Base-by-base conservation (phyloP, 2,329 filamentous ascomycete genomes). In the Hypoxylon sp. region DNA sequence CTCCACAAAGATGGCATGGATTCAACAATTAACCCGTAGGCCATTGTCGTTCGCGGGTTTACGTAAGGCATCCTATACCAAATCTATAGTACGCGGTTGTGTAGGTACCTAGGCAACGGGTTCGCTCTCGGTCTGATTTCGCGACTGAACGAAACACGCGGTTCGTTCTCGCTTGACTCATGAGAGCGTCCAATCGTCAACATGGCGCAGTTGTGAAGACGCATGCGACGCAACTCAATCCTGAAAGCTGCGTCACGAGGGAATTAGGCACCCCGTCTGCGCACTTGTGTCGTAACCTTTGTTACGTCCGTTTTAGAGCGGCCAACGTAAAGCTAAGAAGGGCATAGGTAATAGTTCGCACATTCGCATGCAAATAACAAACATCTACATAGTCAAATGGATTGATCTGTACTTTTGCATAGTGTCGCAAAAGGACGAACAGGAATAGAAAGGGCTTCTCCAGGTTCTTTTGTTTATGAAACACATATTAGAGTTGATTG, bases 261-360 rank as follows among this genome's bases (percentile, higher is more conserved):
- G 47, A 64, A 60, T 58, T 56, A 68, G 58, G 62, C 39, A 65
- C 35, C 44, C 64, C 56, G 52, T 65, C 65, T 67, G 48, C 62
- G 62, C 65, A 68, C 39, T 63, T 60, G 68, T 58, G 61, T 68
- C 68, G 68, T 68, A 68, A 68, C 65, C 52, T 59, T 33, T 53
- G 26, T 62, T 58, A 42, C 31, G 44, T 63, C 44, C 52, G 17
- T 51, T 37, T 59, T 33, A 47, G 42, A 35, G 48, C 53, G 50
- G 19, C 57, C 37, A 42, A 50, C n/a, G 51, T 33, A 50, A 22
- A 22, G 39, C 39, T 17, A 48, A 48, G 48, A 14, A 22, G 19
- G 19, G 19, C 42, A 33, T 37, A 44, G 54, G 47, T 53, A 42
- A 47, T 37, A 19, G 17, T 35, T 48, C 14, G 31, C 54, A 50